A percentile compares a stretch with the other conserved stretches of the same genome.
Evolutionary conservation across 768 basidiomycete genomes (phyloP).

Genomic region (Rhodotorula sphaerocarpa): DNA sequence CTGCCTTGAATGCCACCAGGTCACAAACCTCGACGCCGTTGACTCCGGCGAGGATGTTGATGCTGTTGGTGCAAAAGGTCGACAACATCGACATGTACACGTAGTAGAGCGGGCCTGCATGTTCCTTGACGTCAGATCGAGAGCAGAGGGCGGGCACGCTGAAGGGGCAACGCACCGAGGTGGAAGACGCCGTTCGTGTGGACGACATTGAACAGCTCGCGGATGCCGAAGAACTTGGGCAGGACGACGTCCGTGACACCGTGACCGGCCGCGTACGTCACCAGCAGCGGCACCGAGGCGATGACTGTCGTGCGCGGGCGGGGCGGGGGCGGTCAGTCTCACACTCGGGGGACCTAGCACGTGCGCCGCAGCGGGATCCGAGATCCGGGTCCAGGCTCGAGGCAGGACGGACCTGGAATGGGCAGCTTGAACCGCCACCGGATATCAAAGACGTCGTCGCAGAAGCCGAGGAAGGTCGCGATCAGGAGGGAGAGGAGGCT

Average conservation of each 20-base stretch:
- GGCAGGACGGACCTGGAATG: slow-evolving; percentile 59
- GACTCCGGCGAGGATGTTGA: slow-evolving; percentile 96
- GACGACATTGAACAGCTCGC: slow-evolving; percentile 51
- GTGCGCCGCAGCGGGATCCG: neutral
- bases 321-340: too few relatives aligned
- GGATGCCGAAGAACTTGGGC: slow-evolving; percentile 64
- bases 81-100: slow-evolving; percentile 92
- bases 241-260: slow-evolving; percentile 91
- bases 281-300: slow-evolving; percentile 83
- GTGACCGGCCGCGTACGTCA: slow-evolving; percentile 91
- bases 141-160: too few relatives aligned
- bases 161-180: slow-evolving; percentile 66
- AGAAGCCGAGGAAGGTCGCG: slow-evolving; percentile 86
- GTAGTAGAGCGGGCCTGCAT: slow-evolving; percentile 82
- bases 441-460: slow-evolving; percentile 97
- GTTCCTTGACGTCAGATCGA: too few relatives aligned
- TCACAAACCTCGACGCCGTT: slow-evolving; percentile 73
- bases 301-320: slow-evolving; percentile 51
- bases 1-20: neutral
- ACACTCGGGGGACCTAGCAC: too few relatives aligned
- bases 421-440: slow-evolving; percentile 97
- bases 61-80: slow-evolving; percentile 93
- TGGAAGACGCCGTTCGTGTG: slow-evolving; percentile 56
- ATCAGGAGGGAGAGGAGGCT: slow-evolving; percentile 83
- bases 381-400: too few relatives aligned